phyloP scores from a whole-genome alignment of 305 asterid species.

The Fraxinus paxiana region DNA sequence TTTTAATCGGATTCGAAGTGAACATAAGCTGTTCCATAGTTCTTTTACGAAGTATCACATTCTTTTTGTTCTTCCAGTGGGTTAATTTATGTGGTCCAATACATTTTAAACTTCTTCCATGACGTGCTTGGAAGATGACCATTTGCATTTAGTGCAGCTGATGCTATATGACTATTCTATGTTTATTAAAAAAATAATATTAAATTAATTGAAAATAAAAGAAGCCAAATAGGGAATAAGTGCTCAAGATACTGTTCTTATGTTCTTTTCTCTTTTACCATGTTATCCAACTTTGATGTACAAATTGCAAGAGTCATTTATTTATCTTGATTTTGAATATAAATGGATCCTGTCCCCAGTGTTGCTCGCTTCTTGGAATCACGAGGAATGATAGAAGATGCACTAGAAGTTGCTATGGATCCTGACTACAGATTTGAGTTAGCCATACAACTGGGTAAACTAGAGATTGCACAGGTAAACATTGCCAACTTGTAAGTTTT shows the following conservation, averaged over 20 bases:
- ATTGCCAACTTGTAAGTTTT: slow-evolving; percentile 19
- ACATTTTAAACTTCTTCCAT: background rate
- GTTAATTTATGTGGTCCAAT: background rate
- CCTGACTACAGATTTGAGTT: slow-evolving; percentile 96
- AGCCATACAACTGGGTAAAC: slow-evolving; percentile 83
- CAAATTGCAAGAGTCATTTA: background rate
- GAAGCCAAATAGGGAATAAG: background rate
- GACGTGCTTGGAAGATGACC: background rate
- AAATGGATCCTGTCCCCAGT: slow-evolving; percentile 24
- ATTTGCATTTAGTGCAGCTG: background rate
- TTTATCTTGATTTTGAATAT: background rate
- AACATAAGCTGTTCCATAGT: background rate
- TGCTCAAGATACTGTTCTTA: background rate
- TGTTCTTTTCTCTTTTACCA: background rate
- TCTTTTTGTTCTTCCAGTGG: background rate
- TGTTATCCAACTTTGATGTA: background rate
- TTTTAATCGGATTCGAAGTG: background rate
- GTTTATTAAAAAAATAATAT: background rate
- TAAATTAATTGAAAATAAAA: background rate
- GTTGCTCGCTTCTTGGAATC: slow-evolving; percentile 97
- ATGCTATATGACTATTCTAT: background rate
- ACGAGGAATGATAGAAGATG: slow-evolving; percentile 90
- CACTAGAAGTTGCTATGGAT: slow-evolving; percentile 87
- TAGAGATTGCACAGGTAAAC: slow-evolving; percentile 82
- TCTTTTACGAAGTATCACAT: background rate